Evolutionary conservation across 2,329 filamentous ascomycete species (phyloP), one percentile per base, ranked within the genome.

Genomic region (Rhytidhysteron rufulum): DNA sequence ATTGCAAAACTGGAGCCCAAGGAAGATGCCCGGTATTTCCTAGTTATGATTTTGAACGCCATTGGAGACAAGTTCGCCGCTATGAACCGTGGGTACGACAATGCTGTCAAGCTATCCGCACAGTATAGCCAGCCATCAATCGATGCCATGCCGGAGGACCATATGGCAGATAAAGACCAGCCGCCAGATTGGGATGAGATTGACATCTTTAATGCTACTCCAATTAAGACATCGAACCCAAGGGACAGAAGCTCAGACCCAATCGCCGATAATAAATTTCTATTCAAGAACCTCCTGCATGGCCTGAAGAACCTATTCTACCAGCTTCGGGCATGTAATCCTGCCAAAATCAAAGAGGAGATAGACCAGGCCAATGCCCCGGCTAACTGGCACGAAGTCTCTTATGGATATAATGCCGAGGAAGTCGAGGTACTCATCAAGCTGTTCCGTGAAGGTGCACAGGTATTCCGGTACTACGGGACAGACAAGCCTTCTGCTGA

Each of bases 31-130:
- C 83, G 94, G 5, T 90, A 97, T 63, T 95, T 95, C 62, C 72
- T 98, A 45, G 88, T 98, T 58, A 93, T 95, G 82, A 97, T 99
- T 32, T 71, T 99, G 41, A 94, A 97, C 65, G 93, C 94, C 8
- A 97, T 98, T 53, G 93, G 88, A 35, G 93, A 98, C 60, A 99
- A 98, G 62, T 97, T 98, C 60, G 90, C 90, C 2, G 83, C 89
- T 2, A 98, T 99, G 93, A 98, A 98, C 60, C 79, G 88, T 41
- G 89, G 97, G 63, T 97, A 95, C 60, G 79, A 84, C 27, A 98
- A 98, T 64, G 89, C 93, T 13, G 86, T 95, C 33, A 98, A 97
- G 68, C 76, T 95, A 4, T 95, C 89, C 10, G 86, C 85, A 56
- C 77, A 83, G 34, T 87, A 86, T 57, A 78, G 77, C 11, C 79